phyloP scores from a whole-genome alignment of 345 rosid species.

The Rhodamnia rubescens region DNA sequence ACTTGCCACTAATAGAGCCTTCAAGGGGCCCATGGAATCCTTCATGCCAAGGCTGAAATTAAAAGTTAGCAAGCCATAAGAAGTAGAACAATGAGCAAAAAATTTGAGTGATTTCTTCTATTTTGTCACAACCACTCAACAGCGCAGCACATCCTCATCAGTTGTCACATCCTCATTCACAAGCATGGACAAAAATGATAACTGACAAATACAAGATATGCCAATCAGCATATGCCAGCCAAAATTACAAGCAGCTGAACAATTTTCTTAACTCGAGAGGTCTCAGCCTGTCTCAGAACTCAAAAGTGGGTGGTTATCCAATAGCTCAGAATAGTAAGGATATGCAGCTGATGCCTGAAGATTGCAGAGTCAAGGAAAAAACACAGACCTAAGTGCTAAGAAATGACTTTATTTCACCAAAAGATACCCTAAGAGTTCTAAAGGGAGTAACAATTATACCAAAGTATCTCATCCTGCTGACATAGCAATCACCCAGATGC shows the following conservation, averaged over 20 bases:
- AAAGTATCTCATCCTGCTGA: background rate
- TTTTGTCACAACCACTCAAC: background rate
- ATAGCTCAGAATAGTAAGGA: background rate
- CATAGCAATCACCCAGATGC: background rate
- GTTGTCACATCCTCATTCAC: background rate
- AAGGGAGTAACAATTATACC: background rate
- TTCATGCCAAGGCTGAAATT: conserved; percentile 83
- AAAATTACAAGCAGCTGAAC: background rate
- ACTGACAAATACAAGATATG: background rate
- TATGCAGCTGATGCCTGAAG: background rate
- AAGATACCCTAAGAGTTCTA: background rate
- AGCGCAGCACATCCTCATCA: background rate
- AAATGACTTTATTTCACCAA: background rate
- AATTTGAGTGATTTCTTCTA: background rate
- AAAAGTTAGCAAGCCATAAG: background rate
- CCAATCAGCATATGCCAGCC: background rate
- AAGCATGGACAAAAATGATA: background rate
- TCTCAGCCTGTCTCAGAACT: background rate
- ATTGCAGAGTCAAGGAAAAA: background rate
- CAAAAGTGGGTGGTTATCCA: background rate
- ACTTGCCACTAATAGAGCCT: conserved; percentile 80
- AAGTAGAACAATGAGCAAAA: background rate
- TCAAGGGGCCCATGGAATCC: conserved; percentile 90
- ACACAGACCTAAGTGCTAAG: background rate
- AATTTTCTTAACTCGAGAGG: background rate